Conservation (phyloP, 2,329 filamentous ascomycete genomes). For the Blastomyces silverae region DNA sequence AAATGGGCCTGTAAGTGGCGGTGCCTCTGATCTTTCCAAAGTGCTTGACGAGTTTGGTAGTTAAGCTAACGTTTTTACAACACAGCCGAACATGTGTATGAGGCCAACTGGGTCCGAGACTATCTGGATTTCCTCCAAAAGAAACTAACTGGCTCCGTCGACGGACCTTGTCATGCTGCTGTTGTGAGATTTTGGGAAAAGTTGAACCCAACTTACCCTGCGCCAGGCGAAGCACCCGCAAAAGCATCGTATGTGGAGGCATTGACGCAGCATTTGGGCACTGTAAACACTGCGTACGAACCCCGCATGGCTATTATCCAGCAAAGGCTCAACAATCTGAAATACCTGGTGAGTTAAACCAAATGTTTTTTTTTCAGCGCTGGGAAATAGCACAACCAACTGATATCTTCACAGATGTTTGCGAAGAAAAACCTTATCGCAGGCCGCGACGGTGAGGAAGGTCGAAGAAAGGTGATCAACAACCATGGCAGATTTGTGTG, state of each 20-base stretch:
- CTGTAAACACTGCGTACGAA: conserved; percentile 9
- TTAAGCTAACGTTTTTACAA: not conserved
- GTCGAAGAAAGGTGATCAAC: conserved; percentile 8
- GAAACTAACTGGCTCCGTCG: not conserved
- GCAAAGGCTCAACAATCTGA: conserved; percentile 11
- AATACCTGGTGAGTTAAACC: conserved; percentile 9
- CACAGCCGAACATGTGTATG: conserved; percentile 16
- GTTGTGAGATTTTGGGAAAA: conserved; percentile 5
- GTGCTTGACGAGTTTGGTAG: not conserved
- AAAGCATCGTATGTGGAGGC: conserved; percentile 10
- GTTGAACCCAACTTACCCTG: not conserved
- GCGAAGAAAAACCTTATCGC: conserved; percentile 10
- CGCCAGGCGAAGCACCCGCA: conserved; percentile 5
- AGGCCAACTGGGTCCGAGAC: conserved; percentile 15
- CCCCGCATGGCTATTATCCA: conserved; percentile 12
- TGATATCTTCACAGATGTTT: conserved; percentile 14
- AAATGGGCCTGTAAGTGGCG: conserved; percentile 11
- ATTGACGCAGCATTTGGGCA: conserved; percentile 15
- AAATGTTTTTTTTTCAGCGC: not conserved
- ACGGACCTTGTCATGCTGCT: conserved; percentile 5
- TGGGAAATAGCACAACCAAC: not conserved
- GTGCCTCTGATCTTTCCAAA: not conserved
- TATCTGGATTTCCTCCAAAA: conserved; percentile 13
- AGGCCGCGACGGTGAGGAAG: not conserved
- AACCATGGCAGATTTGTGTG: conserved; percentile 7